Conservation (phyloP, 2,329 filamentous ascomycete species). For the Cadophora sp. region DNA sequence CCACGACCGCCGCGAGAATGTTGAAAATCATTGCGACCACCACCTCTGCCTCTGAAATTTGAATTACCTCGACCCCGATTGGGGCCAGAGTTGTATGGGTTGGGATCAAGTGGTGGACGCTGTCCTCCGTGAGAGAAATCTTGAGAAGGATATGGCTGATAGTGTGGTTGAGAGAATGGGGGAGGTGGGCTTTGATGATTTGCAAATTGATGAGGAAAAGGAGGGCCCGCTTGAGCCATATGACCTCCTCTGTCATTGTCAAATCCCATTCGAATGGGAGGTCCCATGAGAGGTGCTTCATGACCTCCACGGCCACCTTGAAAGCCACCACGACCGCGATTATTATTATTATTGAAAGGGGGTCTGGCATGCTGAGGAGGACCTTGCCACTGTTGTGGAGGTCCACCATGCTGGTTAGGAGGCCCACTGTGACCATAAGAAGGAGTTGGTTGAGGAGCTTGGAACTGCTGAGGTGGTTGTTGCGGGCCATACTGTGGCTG, state of each 20-base stretch:
- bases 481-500: conserved; percentile 48
- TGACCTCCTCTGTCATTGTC: conserved; percentile 53
- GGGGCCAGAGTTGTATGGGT: conserved; percentile 46
- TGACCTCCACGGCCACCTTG: conserved; percentile 51
- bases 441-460: conserved; percentile 38
- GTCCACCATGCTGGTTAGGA: conserved; percentile 45
- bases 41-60: conserved; percentile 44
- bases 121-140: conserved; percentile 44
- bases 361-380: conserved; percentile 43
- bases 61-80: conserved; percentile 49
- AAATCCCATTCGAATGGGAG: conserved; percentile 61
- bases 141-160: conserved; percentile 50
- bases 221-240: conserved; percentile 52
- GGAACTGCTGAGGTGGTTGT: conserved; percentile 41
- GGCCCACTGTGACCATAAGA: conserved; percentile 46
- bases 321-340: conserved; percentile 45
- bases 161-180: conserved; percentile 43
- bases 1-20: conserved; percentile 44
- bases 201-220: conserved; percentile 48
- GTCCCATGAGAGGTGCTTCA: conserved; percentile 57
- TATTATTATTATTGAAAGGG: conserved; percentile 48
- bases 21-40: conserved; percentile 49
- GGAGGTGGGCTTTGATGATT: conserved; percentile 43
- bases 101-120: conserved; percentile 44
- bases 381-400: conserved; percentile 51